Conservation (phyloP, 2,329 filamentous ascomycete genomes). For the Thermomyces lanuginosus region DNA sequence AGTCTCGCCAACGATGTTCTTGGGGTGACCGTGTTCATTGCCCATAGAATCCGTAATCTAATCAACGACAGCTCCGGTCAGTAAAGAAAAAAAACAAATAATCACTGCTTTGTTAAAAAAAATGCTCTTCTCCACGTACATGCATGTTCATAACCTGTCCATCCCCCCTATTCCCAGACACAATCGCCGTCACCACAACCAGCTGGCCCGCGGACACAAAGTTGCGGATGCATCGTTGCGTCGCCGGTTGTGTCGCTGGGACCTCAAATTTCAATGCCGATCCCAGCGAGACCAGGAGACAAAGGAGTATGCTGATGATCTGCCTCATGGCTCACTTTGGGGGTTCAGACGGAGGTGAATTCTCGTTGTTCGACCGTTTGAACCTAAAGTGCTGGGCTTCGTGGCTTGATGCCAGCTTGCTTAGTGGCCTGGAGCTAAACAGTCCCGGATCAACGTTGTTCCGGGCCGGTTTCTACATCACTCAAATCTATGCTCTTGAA, state of each 20-base stretch:
- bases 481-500: not conserved
- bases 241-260: conserved; percentile 47
- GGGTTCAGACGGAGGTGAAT: too few relatives aligned
- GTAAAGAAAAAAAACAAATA: not conserved
- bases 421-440: conserved; percentile 1
- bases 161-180: conserved; percentile 75
- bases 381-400: too few relatives aligned
- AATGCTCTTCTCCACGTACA: conserved; percentile 37
- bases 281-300: conserved; percentile 20
- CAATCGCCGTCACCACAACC: conserved; percentile 83
- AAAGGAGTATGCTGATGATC: conserved; percentile 17
- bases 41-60: conserved; percentile 90
- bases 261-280: conserved; percentile 88
- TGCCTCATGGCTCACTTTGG: conserved; percentile 12
- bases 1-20: conserved; percentile 80
- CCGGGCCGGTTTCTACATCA: conserved; percentile 7
- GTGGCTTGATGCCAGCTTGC: conserved; percentile 7
- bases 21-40: conserved; percentile 87
- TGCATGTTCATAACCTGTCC: conserved; percentile 90
- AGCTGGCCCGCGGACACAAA: conserved; percentile 84
- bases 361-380: too few relatives aligned
- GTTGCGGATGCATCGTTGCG: conserved; percentile 84
- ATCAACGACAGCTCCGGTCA: not conserved
- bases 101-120: not conserved
- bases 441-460: conserved; percentile 15